Evolutionary conservation across 2,329 filamentous ascomycete genomes (phyloP), one percentile per base, ranked within the genome.

Genomic region (Phialophora chinensis): DNA sequence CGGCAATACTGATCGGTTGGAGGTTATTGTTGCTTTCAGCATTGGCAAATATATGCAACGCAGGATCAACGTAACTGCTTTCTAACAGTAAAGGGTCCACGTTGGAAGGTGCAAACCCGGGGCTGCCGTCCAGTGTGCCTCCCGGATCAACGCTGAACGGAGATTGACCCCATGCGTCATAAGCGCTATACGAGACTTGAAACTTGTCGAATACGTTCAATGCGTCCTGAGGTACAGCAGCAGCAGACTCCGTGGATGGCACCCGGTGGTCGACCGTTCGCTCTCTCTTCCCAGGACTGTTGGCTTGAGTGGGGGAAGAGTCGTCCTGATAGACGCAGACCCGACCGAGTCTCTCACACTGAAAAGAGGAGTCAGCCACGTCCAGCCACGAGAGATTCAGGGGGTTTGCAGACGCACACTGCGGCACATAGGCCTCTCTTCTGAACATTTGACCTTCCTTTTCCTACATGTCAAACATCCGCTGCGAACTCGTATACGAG

Each of bases 361-460:
- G 17, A 27, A 35, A 42, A 11, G 47, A 55, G 53, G n/a, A 23
- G 42, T 54, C 35, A 65, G 55, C 42, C 56, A 31, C 10, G 33
- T 35, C 33, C 33, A 35, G 33, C 33, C 33, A 12, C 33, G 10
- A 35, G 8, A 17, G 17, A n/a, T 50, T 6, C 27, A 38, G 4
- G 10, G 2, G 23, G 8, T 4, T 8, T 27, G 12, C 12, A 1
- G 29, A 58, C 56, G 23, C 57, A 52, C 63, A 53, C 61, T 61
- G 14, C n/a, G 57, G 38, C 65, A 65, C 25, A 49, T 57, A 6
- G 65, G 62, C 52, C 35, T 59, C 27, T 65, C 55, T 42, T 67
- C 65, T 27, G 53, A 55, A 23, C 65, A 67, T 54, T 67, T 67
- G 6, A 67, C 62, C 58, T 64, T 67, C 49, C 62, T 47, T 12